Conservation (phyloP, 768 basidiomycete species). For the Hericium erinaceus region DNA sequence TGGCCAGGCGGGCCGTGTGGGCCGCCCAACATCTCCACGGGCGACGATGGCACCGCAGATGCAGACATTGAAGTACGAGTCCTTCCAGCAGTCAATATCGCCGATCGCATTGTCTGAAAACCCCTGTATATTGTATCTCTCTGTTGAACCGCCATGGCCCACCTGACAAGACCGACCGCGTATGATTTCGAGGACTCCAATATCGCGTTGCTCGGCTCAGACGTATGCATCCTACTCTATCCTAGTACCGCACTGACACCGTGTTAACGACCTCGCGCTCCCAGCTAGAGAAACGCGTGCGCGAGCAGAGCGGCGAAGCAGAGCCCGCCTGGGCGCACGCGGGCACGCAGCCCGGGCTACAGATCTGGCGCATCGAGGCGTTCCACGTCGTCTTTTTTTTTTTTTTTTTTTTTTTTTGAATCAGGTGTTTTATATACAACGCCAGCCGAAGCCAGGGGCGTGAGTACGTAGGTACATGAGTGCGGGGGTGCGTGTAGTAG, state of each 20-base stretch:
- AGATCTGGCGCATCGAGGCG: slow-evolving; percentile 53
- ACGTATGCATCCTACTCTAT: slow-evolving; percentile 28
- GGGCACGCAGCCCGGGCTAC: slow-evolving; percentile 32
- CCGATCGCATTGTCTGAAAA: too few relatives aligned
- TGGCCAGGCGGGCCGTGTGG: too few relatives aligned
- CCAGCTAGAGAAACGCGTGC: slow-evolving; percentile 49
- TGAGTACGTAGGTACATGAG: too few relatives aligned
- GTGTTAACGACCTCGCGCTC: background rate
- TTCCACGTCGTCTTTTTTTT: slow-evolving; percentile 44
- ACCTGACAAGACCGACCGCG: slow-evolving; percentile 33
- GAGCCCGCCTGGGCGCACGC: slow-evolving; percentile 44
- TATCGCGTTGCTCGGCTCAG: slow-evolving; percentile 53
- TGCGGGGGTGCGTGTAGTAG: too few relatives aligned
- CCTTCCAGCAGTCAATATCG: too few relatives aligned
- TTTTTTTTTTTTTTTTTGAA: too few relatives aligned
- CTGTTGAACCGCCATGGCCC: slow-evolving; percentile 1
- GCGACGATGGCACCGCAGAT: too few relatives aligned
- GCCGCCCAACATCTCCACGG: too few relatives aligned
- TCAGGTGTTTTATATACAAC: too few relatives aligned
- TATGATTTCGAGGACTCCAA: slow-evolving; percentile 59
- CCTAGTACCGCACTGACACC: background rate
- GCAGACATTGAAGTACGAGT: too few relatives aligned
- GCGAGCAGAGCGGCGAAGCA: slow-evolving; percentile 40
- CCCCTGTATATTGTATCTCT: too few relatives aligned
- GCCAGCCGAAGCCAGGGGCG: too few relatives aligned